phyloP scores from a whole-genome alignment of 495 filamentous ascomycete species.

The Daldinia caldariorum region DNA sequence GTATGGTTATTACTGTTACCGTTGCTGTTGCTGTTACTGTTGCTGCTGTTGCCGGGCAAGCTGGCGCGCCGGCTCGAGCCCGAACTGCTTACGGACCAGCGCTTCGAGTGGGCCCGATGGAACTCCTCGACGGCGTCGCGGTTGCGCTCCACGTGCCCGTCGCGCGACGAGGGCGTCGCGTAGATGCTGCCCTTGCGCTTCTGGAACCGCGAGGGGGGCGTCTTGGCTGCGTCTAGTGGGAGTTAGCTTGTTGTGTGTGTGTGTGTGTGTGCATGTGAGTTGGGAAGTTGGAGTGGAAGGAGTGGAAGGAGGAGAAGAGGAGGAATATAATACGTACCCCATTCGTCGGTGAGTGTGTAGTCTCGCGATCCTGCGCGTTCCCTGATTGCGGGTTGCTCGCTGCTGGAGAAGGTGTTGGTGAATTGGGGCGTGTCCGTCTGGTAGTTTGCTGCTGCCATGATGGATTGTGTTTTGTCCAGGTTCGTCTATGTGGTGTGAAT shows the following conservation, averaged over 20 bases:
- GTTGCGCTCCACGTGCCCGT: conserved; percentile 65
- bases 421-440: conserved; percentile 33
- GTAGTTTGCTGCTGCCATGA: conserved; percentile 39
- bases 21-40: not conserved
- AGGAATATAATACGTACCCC: conserved; percentile 49
- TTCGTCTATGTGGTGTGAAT: conserved; percentile 16
- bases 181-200: conserved; percentile 71
- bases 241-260: conserved; percentile 1
- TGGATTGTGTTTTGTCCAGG: not conserved
- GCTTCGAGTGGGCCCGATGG: conserved; percentile 56
- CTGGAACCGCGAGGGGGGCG: conserved; percentile 69
- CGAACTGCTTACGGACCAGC: conserved; percentile 44
- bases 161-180: conserved; percentile 65
- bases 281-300: not conserved
- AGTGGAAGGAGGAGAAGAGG: not conserved
- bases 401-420: conserved; percentile 31
- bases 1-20: no score
- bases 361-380: conserved; percentile 42
- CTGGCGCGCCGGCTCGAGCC: conserved; percentile 36
- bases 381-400: conserved; percentile 22
- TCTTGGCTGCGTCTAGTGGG: conserved; percentile 65
- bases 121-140: conserved; percentile 53
- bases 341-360: conserved; percentile 52
- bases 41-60: conserved; percentile 1
- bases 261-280: not conserved